Evolutionary conservation across 1,284 basidiomycete genomes (phyloP).

Genomic region (Phlebopus sp.): DNA sequence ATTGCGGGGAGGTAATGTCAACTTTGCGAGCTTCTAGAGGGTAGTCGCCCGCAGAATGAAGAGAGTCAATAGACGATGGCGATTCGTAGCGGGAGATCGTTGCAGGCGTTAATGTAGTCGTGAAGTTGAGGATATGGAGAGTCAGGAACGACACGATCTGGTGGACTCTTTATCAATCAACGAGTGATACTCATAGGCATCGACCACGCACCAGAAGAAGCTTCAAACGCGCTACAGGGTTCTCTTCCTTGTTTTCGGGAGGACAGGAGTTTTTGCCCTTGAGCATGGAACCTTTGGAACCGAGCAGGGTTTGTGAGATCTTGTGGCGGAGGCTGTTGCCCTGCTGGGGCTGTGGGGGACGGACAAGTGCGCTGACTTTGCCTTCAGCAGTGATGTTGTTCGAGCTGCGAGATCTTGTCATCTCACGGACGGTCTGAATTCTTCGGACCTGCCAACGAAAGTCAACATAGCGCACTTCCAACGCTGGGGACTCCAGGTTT

Average conservation of each 20-base stretch:
- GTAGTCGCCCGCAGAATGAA: constrained; percentile 22
- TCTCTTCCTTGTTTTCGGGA: constrained; percentile 37
- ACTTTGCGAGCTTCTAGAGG: constrained; percentile 49
- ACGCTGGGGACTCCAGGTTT: too few species aligned
- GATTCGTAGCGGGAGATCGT: constrained; percentile 23
- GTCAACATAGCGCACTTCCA: too few species aligned
- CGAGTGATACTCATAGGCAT: neutral
- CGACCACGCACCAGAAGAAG: constrained; percentile 67
- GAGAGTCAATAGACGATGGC: constrained; percentile 8
- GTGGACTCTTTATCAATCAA: constrained; percentile 9
- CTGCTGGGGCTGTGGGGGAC: constrained; percentile 20
- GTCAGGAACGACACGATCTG: constrained; percentile 85
- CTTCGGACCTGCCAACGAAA: constrained; percentile 42
- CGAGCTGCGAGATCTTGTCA: constrained; percentile 37
- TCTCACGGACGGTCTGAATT: constrained; percentile 45
- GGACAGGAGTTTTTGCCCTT: constrained; percentile 28
- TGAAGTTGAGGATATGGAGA: constrained; percentile 89
- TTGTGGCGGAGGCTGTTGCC: constrained; percentile 37
- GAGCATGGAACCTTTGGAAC: constrained; percentile 65
- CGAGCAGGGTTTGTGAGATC: constrained; percentile 52
- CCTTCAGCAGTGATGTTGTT: constrained; percentile 30
- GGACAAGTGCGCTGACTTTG: constrained; percentile 30
- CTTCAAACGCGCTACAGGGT: constrained; percentile 87
- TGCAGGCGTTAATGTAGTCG: constrained; percentile 83
- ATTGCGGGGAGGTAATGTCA: constrained; percentile 65